Conservation (phyloP, 495 filamentous ascomycete genomes). For the Aspergillus avenaceus region DNA sequence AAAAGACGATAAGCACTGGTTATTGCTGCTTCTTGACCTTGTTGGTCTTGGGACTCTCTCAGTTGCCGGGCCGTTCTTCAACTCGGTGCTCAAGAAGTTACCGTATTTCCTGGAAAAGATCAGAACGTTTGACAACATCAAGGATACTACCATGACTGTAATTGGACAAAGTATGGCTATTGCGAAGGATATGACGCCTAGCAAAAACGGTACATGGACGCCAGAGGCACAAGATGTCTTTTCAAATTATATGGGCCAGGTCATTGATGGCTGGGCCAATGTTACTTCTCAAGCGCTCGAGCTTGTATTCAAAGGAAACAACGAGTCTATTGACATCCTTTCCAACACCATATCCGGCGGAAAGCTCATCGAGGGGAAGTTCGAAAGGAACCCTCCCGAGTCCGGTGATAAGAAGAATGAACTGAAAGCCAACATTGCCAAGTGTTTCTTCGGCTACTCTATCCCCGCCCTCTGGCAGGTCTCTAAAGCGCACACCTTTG, state of each 20-base stretch:
- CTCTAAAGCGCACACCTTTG: conserved; percentile 20
- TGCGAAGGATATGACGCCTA: neutral
- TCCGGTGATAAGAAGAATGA: neutral
- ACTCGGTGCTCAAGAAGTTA: no score
- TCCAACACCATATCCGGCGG: conserved; percentile 19
- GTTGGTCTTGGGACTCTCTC: conserved; percentile 17
- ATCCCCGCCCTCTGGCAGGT: conserved; percentile 27
- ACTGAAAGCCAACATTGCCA: conserved; percentile 8
- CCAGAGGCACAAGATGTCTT: conserved; percentile 14
- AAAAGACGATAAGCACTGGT: conserved; percentile 15
- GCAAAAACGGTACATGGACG: neutral
- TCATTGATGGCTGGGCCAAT: conserved; percentile 15
- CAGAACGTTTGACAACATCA: neutral
- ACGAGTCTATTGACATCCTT: conserved; percentile 11
- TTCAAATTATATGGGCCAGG: conserved; percentile 16
- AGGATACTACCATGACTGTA: neutral
- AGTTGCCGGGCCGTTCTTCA: conserved; percentile 20
- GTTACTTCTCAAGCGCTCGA: neutral
- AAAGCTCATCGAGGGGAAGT: conserved; percentile 21
- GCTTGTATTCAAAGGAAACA: conserved; percentile 10
- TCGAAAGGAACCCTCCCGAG: neutral
- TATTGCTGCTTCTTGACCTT: conserved; percentile 20
- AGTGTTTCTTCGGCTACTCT: conserved; percentile 25
- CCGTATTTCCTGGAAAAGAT: neutral
- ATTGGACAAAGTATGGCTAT: conserved; percentile 1